Evolutionary conservation across 352 stramenopile species (phyloP).

Genomic region (Pythium brachiatum): DNA sequence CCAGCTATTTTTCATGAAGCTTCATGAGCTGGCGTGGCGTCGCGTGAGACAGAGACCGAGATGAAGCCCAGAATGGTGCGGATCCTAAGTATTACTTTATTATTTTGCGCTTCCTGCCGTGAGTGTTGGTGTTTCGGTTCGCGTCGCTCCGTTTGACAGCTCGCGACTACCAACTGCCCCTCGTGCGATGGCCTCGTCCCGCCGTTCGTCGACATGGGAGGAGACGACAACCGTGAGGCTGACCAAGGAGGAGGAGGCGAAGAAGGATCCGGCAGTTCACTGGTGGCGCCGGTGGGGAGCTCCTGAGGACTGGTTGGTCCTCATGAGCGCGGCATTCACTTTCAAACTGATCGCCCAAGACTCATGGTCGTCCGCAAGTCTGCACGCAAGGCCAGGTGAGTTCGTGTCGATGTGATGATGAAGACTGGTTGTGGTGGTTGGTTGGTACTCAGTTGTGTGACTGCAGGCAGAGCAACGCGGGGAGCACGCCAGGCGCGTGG

Average conservation of each 20-base stretch:
- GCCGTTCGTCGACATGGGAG: background rate
- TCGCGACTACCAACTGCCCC: background rate
- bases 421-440: too few relatives aligned
- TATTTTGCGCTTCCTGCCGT: conserved; percentile 12
- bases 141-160: too few relatives aligned
- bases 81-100: conserved; percentile 35
- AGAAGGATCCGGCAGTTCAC: background rate
- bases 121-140: too few relatives aligned
- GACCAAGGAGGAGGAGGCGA: too few relatives aligned
- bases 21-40: background rate
- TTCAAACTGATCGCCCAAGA: background rate
- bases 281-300: too few relatives aligned
- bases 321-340: background rate
- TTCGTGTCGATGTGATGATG: too few relatives aligned
- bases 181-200: background rate
- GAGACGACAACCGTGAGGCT: background rate
- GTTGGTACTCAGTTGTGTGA: too few relatives aligned
- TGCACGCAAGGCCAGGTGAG: background rate
- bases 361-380: background rate
- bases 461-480: too few relatives aligned
- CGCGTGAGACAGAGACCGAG: background rate
- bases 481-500: too few relatives aligned
- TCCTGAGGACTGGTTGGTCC: too few relatives aligned
- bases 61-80: conserved; percentile 7
- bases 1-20: background rate